Conservation (phyloP, 2,329 filamentous ascomycete genomes). For the Paracoccidioides lutzii region DNA sequence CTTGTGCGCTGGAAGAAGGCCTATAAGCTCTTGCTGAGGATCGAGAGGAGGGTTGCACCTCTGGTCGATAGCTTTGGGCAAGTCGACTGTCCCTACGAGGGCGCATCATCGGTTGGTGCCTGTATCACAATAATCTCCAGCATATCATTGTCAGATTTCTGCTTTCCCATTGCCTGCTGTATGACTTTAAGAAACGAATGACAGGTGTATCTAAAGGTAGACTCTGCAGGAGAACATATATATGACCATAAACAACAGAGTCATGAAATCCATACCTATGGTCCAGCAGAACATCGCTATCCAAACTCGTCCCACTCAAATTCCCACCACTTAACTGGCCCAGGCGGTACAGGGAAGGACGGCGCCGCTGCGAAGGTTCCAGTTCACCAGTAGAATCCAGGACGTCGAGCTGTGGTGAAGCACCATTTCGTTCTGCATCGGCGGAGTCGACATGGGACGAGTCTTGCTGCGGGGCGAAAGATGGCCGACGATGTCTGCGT, state of each 20-base stretch:
- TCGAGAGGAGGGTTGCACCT: constrained; percentile 4
- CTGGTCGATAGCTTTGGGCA: constrained; percentile 27
- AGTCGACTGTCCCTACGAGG: constrained; percentile 45
- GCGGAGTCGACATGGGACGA: constrained; percentile 23
- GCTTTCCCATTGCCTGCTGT: neutral
- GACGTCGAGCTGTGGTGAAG: constrained; percentile 37
- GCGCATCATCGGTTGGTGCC: constrained; percentile 50
- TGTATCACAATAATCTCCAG: constrained; percentile 16
- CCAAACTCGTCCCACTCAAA: constrained; percentile 71
- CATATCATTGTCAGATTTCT: neutral
- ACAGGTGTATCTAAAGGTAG: neutral
- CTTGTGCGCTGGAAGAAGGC: neutral
- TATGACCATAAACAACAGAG: neutral
- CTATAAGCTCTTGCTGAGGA: constrained; percentile 2
- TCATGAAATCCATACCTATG: constrained; percentile 47
- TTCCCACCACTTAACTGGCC: constrained; percentile 38
- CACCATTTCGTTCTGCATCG: constrained; percentile 18
- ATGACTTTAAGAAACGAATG: neutral
- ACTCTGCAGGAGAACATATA: neutral
- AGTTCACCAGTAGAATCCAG: constrained; percentile 24
- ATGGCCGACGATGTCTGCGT: constrained; percentile 62
- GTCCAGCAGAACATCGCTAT: constrained; percentile 77
- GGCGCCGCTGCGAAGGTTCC: constrained; percentile 20
- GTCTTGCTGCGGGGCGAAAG: constrained; percentile 58
- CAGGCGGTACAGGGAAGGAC: constrained; percentile 42